Conservation (phyloP, 805 yeast species). For the Debaryomyces prosopidis region DNA sequence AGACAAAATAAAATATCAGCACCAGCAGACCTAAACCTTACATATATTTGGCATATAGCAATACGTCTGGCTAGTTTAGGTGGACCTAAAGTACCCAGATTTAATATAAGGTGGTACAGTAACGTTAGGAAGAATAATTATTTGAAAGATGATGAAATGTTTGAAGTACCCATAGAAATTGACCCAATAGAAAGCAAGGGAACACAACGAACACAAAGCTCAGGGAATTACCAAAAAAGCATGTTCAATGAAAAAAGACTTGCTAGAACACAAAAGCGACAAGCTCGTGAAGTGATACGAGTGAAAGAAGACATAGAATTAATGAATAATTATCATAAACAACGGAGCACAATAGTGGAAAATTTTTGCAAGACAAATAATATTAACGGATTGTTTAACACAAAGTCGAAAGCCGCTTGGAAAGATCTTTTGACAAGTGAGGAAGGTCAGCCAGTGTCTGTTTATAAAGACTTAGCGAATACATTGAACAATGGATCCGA, state of each 20-base stretch:
- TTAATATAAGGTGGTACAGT: too few relatives aligned
- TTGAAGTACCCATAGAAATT: neutral
- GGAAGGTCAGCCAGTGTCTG: neutral
- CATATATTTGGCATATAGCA: too few relatives aligned
- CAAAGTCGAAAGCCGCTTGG: conserved; percentile 8
- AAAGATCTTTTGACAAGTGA: conserved; percentile 7
- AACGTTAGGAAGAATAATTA: neutral
- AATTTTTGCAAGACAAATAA: conserved; percentile 8
- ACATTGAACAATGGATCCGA: conserved; percentile 2
- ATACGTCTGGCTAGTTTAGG: too few relatives aligned
- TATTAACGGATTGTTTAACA: neutral
- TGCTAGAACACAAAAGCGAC: conserved; percentile 6
- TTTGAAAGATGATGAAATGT: neutral
- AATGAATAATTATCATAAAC: conserved; percentile 12
- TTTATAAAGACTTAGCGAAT: neutral
- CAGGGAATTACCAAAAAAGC: neutral
- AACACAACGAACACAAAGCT: neutral
- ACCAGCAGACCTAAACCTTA: too few relatives aligned
- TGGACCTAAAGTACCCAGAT: too few relatives aligned
- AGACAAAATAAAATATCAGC: too few relatives aligned
- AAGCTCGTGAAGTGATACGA: neutral
- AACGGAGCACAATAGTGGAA: conserved; percentile 10
- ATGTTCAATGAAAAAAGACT: conserved; percentile 6
- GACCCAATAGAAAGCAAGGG: neutral
- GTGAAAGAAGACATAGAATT: conserved; percentile 6